A percentile compares a stretch with the other conserved stretches of the same genome.
phyloP scores from a whole-genome alignment of 1,284 basidiomycete genomes.

The Malassezia slooffiae region DNA sequence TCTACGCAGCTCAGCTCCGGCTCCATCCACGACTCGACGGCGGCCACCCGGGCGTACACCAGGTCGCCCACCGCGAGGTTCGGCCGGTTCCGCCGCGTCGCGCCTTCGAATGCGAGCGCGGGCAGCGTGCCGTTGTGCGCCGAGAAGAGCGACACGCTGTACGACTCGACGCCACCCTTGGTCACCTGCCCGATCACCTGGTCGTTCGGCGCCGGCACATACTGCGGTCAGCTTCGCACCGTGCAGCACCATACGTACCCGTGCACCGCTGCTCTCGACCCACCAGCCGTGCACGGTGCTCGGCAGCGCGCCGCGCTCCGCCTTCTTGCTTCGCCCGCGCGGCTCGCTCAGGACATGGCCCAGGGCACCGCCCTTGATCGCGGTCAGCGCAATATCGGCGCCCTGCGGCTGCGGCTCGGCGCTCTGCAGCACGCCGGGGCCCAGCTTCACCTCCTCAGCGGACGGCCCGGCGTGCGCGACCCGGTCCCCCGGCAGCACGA shows the following conservation, averaged over 20 bases:
- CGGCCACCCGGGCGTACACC: constrained; percentile 34
- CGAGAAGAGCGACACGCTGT: constrained; percentile 32
- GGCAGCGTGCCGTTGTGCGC: constrained; percentile 31
- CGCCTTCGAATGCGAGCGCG: constrained; percentile 41
- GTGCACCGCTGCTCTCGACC: constrained; percentile 24
- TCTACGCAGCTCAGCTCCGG: constrained; percentile 43
- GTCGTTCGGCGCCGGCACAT: constrained; percentile 30
- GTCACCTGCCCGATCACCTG: constrained; percentile 38
- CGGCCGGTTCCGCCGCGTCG: constrained; percentile 41
- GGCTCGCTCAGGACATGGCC: constrained; percentile 16
- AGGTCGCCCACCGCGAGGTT: constrained; percentile 37
- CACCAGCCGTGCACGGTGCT: constrained; percentile 18
- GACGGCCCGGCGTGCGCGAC: constrained; percentile 13
- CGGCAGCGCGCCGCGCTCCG: background rate
- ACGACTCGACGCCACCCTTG: constrained; percentile 31
- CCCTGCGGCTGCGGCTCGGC: constrained; percentile 1
- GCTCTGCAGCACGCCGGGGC: constrained; percentile 26
- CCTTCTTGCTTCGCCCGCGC: background rate
- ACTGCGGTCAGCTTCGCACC: too few species aligned
- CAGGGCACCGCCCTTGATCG: constrained; percentile 21
- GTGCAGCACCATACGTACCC: background rate
- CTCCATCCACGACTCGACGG: constrained; percentile 31
- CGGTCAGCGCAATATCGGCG: constrained; percentile 13
- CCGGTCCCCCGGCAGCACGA: constrained; percentile 32
- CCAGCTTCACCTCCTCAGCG: constrained; percentile 21